A percentile compares a stretch with the other conserved stretches of the same genome.
phyloP scores from a whole-genome alignment of 306 rosid genomes.

The Alnus glutinosa region DNA sequence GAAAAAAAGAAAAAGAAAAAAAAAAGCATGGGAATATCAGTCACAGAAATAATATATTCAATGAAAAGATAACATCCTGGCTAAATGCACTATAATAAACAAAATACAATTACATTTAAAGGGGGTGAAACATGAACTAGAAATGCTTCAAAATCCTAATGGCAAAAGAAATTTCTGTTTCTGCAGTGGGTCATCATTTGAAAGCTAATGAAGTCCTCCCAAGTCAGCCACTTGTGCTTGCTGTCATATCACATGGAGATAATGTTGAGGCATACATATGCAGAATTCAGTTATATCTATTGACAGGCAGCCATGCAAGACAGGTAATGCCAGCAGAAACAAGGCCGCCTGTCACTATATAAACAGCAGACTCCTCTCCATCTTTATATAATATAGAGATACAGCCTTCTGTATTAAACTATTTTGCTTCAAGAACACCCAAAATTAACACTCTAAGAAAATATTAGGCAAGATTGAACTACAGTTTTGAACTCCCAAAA shows the following conservation, averaged over 20 bases:
- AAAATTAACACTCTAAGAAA: slow-evolving; percentile 9
- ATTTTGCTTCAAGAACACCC: slow-evolving; percentile 9
- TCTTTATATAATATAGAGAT: slow-evolving; percentile 18
- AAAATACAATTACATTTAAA: neutral
- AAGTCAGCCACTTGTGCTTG: slow-evolving; percentile 2
- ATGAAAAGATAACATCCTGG: neutral
- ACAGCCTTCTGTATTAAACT: neutral
- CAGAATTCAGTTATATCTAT: neutral
- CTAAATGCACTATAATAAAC: neutral
- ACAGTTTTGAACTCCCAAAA: slow-evolving; percentile 12
- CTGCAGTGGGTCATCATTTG: neutral
- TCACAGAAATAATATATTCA: neutral
- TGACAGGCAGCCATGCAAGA: slow-evolving; percentile 8
- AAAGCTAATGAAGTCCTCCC: slow-evolving; percentile 2
- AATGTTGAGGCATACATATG: neutral
- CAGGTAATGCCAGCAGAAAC: slow-evolving; percentile 10
- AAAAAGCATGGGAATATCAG: neutral
- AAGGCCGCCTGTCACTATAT: slow-evolving; percentile 5
- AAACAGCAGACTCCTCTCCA: slow-evolving; percentile 17
- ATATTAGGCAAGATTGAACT: slow-evolving; percentile 23
- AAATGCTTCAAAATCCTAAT: neutral
- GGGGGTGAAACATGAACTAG: neutral
- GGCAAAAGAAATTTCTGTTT: neutral
- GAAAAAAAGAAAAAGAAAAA: neutral
- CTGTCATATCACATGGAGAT: slow-evolving; percentile 16